Conservation (phyloP, 1,139 yeast genomes). For the Sugiyamaella grinbergsii region DNA sequence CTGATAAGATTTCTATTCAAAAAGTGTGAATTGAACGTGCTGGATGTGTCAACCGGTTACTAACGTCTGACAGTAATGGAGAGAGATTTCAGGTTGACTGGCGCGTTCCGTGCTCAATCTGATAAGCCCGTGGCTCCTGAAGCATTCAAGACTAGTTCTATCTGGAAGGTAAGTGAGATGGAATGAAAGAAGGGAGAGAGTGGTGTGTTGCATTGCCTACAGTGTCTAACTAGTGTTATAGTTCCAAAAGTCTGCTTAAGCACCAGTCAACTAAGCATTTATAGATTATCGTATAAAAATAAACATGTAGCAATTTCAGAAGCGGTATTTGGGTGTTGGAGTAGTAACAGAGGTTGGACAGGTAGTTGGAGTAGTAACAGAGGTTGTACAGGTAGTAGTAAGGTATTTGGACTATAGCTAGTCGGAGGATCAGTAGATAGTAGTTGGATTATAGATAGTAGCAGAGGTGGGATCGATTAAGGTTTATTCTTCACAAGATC, state of each 20-base stretch:
- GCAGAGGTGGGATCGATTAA: too few relatives aligned
- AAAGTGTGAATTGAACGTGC: too few relatives aligned
- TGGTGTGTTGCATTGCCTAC: background rate
- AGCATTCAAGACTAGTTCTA: constrained; percentile 59
- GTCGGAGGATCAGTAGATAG: background rate
- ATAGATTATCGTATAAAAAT: constrained; percentile 2
- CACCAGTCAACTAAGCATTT: background rate
- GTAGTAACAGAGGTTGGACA: too few relatives aligned
- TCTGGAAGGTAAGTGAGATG: constrained; percentile 44
- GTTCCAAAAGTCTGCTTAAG: constrained; percentile 15
- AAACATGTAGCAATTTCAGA: background rate
- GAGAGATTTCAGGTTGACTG: constrained; percentile 76
- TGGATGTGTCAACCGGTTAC: too few relatives aligned
- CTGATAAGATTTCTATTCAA: too few relatives aligned
- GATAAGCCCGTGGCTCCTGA: constrained; percentile 74
- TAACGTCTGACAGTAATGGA: constrained; percentile 52
- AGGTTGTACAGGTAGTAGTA: too few relatives aligned
- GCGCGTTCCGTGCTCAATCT: constrained; percentile 68
- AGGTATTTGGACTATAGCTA: too few relatives aligned
- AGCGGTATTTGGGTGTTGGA: too few relatives aligned
- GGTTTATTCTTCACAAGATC: too few relatives aligned
- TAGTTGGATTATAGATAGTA: background rate
- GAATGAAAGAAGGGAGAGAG: constrained; percentile 10
- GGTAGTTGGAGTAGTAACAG: too few relatives aligned
- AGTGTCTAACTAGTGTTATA: background rate